Base-by-base conservation (phyloP, 345 rosid species). In the Ceriops zippeliana region DNA sequence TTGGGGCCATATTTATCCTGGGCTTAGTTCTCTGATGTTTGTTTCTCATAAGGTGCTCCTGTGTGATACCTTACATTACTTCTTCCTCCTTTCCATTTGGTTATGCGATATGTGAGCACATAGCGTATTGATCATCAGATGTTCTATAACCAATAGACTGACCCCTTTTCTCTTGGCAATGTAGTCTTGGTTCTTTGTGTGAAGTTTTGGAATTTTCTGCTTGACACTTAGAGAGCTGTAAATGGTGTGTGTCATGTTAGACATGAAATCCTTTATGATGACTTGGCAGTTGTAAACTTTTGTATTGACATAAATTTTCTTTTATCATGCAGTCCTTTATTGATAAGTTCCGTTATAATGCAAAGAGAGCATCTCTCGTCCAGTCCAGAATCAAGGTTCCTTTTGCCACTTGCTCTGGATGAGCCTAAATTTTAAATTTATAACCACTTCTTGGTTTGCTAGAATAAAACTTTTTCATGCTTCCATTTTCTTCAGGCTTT, bases 351-450 rank as follows among this genome's bases (percentile, higher is more conserved):
- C 96, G 99, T 52, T 95, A 85, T 76, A 95, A 95, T 81, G 99
- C 99, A 61, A 95, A 95, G 80, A 91, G 99, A 83, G 99, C 99
- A 58, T 87, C 99, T 37, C 99, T 95, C 77, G 99, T 95, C 74
- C 99, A 95, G 86, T 95, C 99, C 68, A 86, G 98, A 85, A 91
- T 95, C 80, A 95, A 95, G 99, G 99, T 95, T 46, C 72, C 32
- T 76, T 66, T 71, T 52, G 15, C 58, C 16, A 42, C 66, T 38
- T 63, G 4, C 64, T 24, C 61, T 21, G 54, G 64, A 51, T 73
- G 52, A 27, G 61, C 32, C 63, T 67, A 73, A 34, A 37, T 52
- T n/a, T 11, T 61, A 60, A 8, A 65, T 52, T 42, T 56, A n/a
- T 22, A 35, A 52, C 46, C 56, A 47, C 54, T 21, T 16, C 31